Evolutionary conservation across 2,329 filamentous ascomycete species (phyloP).

Genomic region (Alternaria sp.): DNA sequence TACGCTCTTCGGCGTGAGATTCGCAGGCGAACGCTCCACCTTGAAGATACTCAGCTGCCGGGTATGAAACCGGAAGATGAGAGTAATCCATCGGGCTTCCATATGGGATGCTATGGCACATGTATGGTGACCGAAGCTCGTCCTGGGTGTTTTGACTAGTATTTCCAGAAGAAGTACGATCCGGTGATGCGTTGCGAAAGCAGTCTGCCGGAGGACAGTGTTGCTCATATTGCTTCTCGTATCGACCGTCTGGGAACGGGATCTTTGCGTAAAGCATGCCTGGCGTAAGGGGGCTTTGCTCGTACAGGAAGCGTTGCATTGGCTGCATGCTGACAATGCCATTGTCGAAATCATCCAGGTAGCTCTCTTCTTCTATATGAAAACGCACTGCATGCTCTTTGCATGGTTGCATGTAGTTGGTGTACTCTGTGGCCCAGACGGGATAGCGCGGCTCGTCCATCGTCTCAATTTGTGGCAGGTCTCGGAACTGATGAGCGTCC

Average conservation of each 20-base stretch:
- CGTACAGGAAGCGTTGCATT: slow-evolving; percentile 46
- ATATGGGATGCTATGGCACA: slow-evolving; percentile 23
- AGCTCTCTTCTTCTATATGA: slow-evolving; percentile 22
- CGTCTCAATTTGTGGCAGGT: slow-evolving; percentile 39
- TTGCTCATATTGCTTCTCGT: slow-evolving; percentile 22
- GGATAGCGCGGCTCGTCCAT: slow-evolving; percentile 27
- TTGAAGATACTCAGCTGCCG: slow-evolving; percentile 20
- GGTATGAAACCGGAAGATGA: slow-evolving; percentile 26
- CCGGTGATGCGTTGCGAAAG: slow-evolving; percentile 41
- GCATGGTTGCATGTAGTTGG: slow-evolving; percentile 16
- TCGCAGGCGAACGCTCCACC: slow-evolving; percentile 20
- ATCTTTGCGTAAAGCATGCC: slow-evolving; percentile 40
- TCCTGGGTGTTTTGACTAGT: slow-evolving; percentile 41
- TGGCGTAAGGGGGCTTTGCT: slow-evolving; percentile 32
- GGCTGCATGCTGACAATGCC: slow-evolving; percentile 32
- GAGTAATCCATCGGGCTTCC: slow-evolving; percentile 26
- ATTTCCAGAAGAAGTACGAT: slow-evolving; percentile 40
- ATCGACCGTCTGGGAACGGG: slow-evolving; percentile 20
- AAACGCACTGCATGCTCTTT: slow-evolving; percentile 21
- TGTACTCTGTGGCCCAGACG: slow-evolving; percentile 16
- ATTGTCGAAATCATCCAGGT: slow-evolving; percentile 24
- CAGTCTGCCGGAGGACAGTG: slow-evolving; percentile 30
- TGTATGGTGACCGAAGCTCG: slow-evolving; percentile 36
- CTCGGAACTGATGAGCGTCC: slow-evolving; percentile 33
- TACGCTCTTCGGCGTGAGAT: slow-evolving; percentile 15